phyloP scores from a whole-genome alignment of 2,329 filamentous ascomycete species.

The Xylaria sp. region DNA sequence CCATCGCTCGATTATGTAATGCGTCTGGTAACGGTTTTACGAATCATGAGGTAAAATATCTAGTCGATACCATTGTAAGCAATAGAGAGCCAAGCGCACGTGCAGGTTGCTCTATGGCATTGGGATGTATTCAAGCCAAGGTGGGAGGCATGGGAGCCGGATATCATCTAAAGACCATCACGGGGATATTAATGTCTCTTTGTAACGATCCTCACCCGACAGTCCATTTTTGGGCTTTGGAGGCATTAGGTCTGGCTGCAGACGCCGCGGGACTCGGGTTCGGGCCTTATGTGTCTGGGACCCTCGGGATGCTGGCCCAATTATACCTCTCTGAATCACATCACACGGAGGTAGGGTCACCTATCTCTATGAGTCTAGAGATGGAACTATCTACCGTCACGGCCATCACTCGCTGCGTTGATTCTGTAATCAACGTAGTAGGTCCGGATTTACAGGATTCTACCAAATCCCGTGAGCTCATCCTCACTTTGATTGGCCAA shows the following conservation, averaged over 20 bases:
- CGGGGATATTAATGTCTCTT: conserved; percentile 98
- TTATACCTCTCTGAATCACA: conserved; percentile 93
- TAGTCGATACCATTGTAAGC: conserved; percentile 93
- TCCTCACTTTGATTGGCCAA: conserved; percentile 84
- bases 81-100: conserved; percentile 94
- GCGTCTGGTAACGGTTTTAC: conserved; percentile 89
- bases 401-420: conserved; percentile 86
- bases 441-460: conserved; percentile 95
- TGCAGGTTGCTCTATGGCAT: conserved; percentile 91
- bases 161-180: conserved; percentile 94
- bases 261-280: conserved; percentile 95
- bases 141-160: conserved; percentile 98
- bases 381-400: conserved; percentile 84
- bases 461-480: conserved; percentile 89
- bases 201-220: conserved; percentile 95
- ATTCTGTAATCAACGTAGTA: conserved; percentile 96
- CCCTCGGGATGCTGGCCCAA: conserved; percentile 92
- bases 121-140: conserved; percentile 93
- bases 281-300: conserved; percentile 88
- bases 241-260: conserved; percentile 85
- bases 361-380: conserved; percentile 90
- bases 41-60: conserved; percentile 86
- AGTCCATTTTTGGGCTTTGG: conserved; percentile 96
- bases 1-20: conserved; percentile 85
- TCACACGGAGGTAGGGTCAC: conserved; percentile 81